These are phyloP conservation scores for Catharanthus roseus DNA, from an alignment of 257 asterid genomes.

Conservation along the genomic window DNA sequence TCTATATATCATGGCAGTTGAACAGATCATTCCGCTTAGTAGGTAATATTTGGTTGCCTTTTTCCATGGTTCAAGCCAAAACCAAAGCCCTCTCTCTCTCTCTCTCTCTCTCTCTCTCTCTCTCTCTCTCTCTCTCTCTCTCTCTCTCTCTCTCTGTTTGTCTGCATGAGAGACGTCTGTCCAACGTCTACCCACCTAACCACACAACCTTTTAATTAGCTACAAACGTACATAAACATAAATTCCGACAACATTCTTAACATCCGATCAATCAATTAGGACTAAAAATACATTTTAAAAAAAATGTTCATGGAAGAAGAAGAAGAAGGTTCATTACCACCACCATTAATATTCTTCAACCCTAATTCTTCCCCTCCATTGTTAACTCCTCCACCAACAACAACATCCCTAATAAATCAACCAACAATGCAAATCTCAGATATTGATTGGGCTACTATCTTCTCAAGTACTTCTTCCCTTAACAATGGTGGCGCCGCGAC, in stretches of 20 bases:
- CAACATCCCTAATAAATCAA: too few species aligned
- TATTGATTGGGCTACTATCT: slow-evolving; percentile 41
- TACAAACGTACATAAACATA: too few species aligned
- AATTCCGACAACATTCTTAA: slow-evolving; percentile 17
- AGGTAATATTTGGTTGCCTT: slow-evolving; percentile 36
- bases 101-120: neutral
- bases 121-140: neutral
- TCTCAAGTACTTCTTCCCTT: slow-evolving; percentile 21
- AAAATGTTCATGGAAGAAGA: slow-evolving; percentile 19
- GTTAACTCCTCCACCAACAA: slow-evolving; percentile 23
- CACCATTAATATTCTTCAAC: slow-evolving; percentile 7
- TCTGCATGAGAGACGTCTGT: slow-evolving; percentile 15
- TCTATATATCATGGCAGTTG: slow-evolving; percentile 34
- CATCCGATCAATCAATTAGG: neutral
- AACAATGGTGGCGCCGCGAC: slow-evolving; percentile 21
- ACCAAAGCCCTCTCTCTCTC: neutral
- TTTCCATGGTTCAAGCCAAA: slow-evolving; percentile 9
- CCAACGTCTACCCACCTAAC: slow-evolving; percentile 36
- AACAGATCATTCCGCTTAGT: slow-evolving; percentile 27
- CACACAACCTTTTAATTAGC: slow-evolving; percentile 12
- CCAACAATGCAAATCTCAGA: slow-evolving; percentile 55
- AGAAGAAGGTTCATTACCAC: slow-evolving; percentile 16
- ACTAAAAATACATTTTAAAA: neutral
- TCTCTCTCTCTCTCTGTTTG: slow-evolving; percentile 3
- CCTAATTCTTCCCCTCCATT: neutral